Evolutionary conservation across 495 filamentous ascomycete genomes (phyloP).

Genomic region (Podospora pseudocomata): DNA sequence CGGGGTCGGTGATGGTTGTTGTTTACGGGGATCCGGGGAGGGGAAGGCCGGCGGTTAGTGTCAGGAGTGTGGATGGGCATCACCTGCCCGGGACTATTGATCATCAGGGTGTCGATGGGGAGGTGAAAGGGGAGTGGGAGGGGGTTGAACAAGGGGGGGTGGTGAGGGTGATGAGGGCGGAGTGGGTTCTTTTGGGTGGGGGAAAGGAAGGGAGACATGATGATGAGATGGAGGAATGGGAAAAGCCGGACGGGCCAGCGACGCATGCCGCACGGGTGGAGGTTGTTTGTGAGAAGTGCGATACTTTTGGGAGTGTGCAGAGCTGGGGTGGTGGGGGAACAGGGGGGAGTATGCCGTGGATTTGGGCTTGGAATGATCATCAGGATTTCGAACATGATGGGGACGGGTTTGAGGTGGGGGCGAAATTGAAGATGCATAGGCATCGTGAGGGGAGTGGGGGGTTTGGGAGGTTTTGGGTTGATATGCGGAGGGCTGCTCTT

Average conservation of each 20-base stretch:
- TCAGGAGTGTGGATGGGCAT: slow-evolving; percentile 29
- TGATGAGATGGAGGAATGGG: not conserved
- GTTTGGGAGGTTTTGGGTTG: slow-evolving; percentile 26
- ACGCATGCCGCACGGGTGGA: slow-evolving; percentile 3
- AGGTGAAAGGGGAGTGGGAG: not conserved
- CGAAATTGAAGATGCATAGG: slow-evolving; percentile 24
- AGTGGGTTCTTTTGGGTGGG: not conserved
- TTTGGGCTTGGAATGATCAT: slow-evolving; percentile 33
- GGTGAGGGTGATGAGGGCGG: not conserved
- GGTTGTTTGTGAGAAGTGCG: slow-evolving; percentile 3
- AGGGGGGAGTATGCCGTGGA: slow-evolving; percentile 20
- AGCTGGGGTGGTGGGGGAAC: not conserved
- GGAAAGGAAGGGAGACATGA: not conserved
- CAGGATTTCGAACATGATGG: slow-evolving; percentile 24
- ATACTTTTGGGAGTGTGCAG: slow-evolving; percentile 1
- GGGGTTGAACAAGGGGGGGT: not conserved
- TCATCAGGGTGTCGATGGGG: not conserved
- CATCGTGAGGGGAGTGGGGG: slow-evolving; percentile 19
- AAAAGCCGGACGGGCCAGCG: not conserved
- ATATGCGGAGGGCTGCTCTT: slow-evolving; percentile 11
- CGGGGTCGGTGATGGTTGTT: slow-evolving; percentile 31
- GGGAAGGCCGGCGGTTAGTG: slow-evolving; percentile 25
- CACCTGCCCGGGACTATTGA: slow-evolving; percentile 20
- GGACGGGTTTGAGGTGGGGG: not conserved
- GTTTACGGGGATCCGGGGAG: slow-evolving; percentile 30